A percentile compares a stretch with the other conserved stretches of the same genome.
These are phyloP conservation scores for Paraphaeosphaeria sporulosa DNA, from an alignment of 2,329 filamentous ascomycete genomes.

Conservation along the genomic window DNA sequence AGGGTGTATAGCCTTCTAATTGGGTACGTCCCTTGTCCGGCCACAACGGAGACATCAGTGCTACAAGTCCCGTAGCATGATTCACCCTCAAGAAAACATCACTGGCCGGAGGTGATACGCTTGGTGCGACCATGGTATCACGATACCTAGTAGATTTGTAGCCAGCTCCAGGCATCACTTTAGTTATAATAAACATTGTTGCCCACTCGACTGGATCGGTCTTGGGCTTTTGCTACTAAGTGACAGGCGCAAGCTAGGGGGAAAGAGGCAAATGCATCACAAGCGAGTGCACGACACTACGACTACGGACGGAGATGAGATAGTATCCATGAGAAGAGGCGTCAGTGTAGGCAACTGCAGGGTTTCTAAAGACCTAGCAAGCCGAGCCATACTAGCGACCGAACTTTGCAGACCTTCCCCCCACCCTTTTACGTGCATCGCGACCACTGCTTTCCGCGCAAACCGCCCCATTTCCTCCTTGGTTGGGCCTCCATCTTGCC, in stretches of 20 bases:
- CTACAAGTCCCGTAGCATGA: conserved; percentile 27
- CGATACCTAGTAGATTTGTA: conserved; percentile 15
- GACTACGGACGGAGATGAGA: conserved; percentile 16
- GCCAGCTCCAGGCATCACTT: conserved; percentile 26
- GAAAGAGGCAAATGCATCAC: conserved; percentile 19
- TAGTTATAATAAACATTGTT: conserved; percentile 11
- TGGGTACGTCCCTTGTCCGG: conserved; percentile 21
- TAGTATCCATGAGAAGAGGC: conserved; percentile 27
- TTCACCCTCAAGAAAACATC: conserved; percentile 5
- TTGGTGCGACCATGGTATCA: conserved; percentile 12
- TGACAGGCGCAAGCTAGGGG: conserved; percentile 25
- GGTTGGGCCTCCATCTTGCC: conserved; percentile 11
- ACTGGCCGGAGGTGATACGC: conserved; percentile 7
- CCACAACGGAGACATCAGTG: conserved; percentile 19
- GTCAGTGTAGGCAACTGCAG: conserved; percentile 41
- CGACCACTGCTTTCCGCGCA: conserved; percentile 24
- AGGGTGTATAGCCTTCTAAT: conserved; percentile 17
- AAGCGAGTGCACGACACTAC: conserved; percentile 4
- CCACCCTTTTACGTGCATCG: conserved; percentile 27
- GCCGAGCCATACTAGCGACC: conserved; percentile 14
- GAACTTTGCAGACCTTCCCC: conserved; percentile 15
- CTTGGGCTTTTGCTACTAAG: conserved; percentile 6
- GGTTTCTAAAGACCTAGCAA: conserved; percentile 18
- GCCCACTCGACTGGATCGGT: conserved; percentile 3
- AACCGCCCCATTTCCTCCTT: conserved; percentile 19